Evolutionary conservation across 352 stramenopile species (phyloP).

Genomic region (Phytophthora pseudosyringae): DNA sequence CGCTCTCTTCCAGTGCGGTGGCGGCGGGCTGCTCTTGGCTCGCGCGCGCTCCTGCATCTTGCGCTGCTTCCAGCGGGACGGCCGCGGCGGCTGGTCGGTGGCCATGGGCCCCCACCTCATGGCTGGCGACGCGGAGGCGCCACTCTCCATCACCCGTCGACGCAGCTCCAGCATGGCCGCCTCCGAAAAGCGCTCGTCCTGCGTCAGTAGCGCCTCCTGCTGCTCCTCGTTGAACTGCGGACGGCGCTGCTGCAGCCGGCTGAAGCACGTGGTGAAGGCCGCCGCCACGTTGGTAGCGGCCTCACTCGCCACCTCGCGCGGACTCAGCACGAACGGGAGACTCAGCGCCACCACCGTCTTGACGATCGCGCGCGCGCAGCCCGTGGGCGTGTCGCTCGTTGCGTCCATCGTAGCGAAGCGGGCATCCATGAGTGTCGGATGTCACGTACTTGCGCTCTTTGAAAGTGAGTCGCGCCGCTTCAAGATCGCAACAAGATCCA

Average conservation of each 20-base stretch:
- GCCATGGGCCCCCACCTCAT: slow-evolving; percentile 32
- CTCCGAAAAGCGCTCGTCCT: slow-evolving; percentile 54
- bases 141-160: slow-evolving; percentile 63
- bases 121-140: slow-evolving; percentile 15
- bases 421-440: slow-evolving; percentile 22
- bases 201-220: slow-evolving; percentile 67
- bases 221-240: slow-evolving; percentile 79
- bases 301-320: slow-evolving; percentile 45
- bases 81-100: slow-evolving; percentile 34
- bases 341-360: slow-evolving; percentile 37
- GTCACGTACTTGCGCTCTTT: slow-evolving; percentile 15
- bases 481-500: slow-evolving; percentile 27
- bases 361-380: slow-evolving; percentile 29
- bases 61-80: slow-evolving; percentile 48
- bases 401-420: slow-evolving; percentile 49
- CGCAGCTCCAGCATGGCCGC: slow-evolving; percentile 75
- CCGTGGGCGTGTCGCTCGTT: slow-evolving; percentile 13
- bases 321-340: slow-evolving; percentile 36
- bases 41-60: slow-evolving; percentile 42
- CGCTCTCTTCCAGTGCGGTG: slow-evolving; percentile 16
- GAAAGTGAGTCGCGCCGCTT: slow-evolving; percentile 27
- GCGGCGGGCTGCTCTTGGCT: slow-evolving; percentile 24
- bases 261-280: slow-evolving; percentile 56
- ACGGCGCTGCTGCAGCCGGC: slow-evolving; percentile 43
- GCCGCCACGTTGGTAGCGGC: slow-evolving; percentile 25